A percentile compares a stretch with the other conserved stretches of the same genome.
Evolutionary conservation across 1,139 yeast genomes (phyloP).

Genomic region (Spathaspora sp.): DNA sequence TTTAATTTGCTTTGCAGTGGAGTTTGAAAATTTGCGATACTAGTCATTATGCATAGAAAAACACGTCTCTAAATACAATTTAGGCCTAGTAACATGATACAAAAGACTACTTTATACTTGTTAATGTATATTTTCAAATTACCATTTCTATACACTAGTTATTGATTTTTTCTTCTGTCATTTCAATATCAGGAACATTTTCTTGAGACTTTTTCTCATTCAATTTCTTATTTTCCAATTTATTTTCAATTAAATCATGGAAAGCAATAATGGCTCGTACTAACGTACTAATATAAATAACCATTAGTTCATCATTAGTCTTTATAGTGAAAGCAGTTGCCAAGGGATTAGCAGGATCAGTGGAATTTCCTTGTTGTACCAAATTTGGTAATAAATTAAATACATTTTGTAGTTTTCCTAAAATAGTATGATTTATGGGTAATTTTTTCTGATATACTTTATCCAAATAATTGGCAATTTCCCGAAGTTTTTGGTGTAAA

Average conservation of each 20-base stretch:
- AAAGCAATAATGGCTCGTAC: constrained; percentile 95
- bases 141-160: background rate
- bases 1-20: no score
- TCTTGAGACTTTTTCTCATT: constrained; percentile 34
- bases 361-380: constrained; percentile 26
- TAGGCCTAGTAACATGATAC: no score
- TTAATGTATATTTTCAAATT: background rate
- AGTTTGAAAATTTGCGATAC: no score
- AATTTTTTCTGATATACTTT: constrained; percentile 69
- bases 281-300: constrained; percentile 82
- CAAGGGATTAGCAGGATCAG: constrained; percentile 45
- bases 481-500: constrained; percentile 74
- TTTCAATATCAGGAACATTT: constrained; percentile 7
- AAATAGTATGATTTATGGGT: constrained; percentile 86
- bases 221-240: constrained; percentile 72
- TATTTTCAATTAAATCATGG: constrained; percentile 95
- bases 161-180: constrained; percentile 9
- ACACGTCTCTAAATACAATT: no score
- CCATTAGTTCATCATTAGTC: constrained; percentile 95
- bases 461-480: constrained; percentile 75
- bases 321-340: constrained; percentile 84
- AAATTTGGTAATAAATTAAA: constrained; percentile 91
- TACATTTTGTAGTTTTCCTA: constrained; percentile 92
- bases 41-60: no score
- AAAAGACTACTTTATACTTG: no score